These are phyloP conservation scores for Coemansia sp. DNA, from an alignment of 192 early-diverging fungal genomes.

Conservation along the genomic window DNA sequence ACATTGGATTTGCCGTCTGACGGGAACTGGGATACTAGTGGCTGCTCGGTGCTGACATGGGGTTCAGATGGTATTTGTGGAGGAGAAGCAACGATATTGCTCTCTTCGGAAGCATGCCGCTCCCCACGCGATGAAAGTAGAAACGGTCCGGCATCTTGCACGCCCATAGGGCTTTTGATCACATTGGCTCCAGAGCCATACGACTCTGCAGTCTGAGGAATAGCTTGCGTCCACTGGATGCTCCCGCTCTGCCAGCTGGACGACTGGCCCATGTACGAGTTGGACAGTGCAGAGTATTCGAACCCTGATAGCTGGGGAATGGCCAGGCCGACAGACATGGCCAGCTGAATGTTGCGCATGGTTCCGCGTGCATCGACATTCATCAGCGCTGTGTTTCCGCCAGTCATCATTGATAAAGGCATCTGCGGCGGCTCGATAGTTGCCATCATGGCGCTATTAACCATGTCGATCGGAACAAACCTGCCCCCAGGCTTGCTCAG, in stretches of 20 bases:
- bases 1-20: slow-evolving; percentile 7
- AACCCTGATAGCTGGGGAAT: slow-evolving; percentile 18
- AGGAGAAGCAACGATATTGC: not conserved
- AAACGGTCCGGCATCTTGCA: slow-evolving; percentile 3
- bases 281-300: slow-evolving; percentile 22
- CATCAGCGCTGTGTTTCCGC: slow-evolving; percentile 50
- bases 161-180: slow-evolving; percentile 19
- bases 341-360: slow-evolving; percentile 26
- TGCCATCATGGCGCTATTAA: slow-evolving; percentile 31
- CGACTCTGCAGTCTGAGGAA: slow-evolving; percentile 4
- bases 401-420: slow-evolving; percentile 19
- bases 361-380: slow-evolving; percentile 37
- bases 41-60: slow-evolving; percentile 16
- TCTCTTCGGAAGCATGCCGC: not conserved
- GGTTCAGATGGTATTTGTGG: not conserved
- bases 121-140: not conserved
- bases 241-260: slow-evolving; percentile 54
- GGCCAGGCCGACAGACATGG: slow-evolving; percentile 16
- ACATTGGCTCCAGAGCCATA: slow-evolving; percentile 23
- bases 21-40: slow-evolving; percentile 30
- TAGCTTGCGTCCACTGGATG: slow-evolving; percentile 28
- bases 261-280: slow-evolving; percentile 35
- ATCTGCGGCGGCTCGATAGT: slow-evolving; percentile 42
- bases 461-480: slow-evolving; percentile 56
- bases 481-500: slow-evolving; percentile 55